Conservation (phyloP, 1,284 basidiomycete genomes). For the Porogramme epimiltina region DNA sequence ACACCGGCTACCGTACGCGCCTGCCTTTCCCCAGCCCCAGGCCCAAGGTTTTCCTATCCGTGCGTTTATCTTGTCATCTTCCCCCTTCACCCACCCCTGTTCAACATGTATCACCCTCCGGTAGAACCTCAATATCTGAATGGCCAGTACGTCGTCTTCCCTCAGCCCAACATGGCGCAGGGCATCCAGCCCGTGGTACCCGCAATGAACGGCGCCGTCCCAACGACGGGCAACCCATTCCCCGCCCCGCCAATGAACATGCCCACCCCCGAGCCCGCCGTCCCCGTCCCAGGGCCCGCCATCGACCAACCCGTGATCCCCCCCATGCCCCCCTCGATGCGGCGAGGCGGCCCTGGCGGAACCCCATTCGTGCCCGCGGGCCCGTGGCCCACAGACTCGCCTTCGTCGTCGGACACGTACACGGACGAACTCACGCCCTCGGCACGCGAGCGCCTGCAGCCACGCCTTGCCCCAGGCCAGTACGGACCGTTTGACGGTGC, state of each 20-base stretch:
- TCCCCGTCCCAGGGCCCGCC: conserved; percentile 9
- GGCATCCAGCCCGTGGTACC: conserved; percentile 11
- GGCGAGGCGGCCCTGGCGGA: conserved; percentile 1
- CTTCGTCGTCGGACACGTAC: conserved; percentile 4
- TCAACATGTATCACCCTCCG: neutral
- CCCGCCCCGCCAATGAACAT: conserved; percentile 19
- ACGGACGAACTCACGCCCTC: conserved; percentile 15
- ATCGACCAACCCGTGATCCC: conserved; percentile 17
- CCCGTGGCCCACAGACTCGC: neutral
- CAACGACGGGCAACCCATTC: conserved; percentile 18
- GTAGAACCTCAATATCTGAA: conserved; percentile 5
- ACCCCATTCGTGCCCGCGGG: conserved; percentile 11
- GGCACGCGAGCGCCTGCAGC: conserved; percentile 19
- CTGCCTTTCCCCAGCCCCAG: conserved; percentile 1
- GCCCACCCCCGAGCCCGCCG: conserved; percentile 9
- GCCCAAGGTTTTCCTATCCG: neutral
- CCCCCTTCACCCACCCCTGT: neutral
- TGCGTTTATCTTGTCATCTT: neutral
- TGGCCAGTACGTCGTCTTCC: conserved; percentile 3
- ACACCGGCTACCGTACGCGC: neutral
- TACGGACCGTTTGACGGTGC: conserved; percentile 22
- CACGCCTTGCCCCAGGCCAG: conserved; percentile 22
- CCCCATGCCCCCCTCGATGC: conserved; percentile 6
- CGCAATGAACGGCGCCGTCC: conserved; percentile 11
- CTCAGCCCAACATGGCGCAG: conserved; percentile 8